These are phyloP conservation scores for Pseudogymnoascus sp. DNA, from an alignment of 2,329 filamentous ascomycete species.

Conservation along the genomic window DNA sequence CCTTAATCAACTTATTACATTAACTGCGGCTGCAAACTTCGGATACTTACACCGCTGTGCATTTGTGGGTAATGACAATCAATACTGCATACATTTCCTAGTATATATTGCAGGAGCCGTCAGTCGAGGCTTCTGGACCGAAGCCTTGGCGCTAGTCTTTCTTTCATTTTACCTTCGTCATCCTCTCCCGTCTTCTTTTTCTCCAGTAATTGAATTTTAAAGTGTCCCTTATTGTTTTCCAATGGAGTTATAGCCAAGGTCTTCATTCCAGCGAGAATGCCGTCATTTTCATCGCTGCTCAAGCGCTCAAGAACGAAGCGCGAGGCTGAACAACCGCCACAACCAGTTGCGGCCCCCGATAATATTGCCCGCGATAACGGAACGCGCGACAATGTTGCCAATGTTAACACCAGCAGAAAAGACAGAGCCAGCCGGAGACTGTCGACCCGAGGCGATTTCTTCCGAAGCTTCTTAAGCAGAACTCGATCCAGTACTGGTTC, in stretches of 20 bases:
- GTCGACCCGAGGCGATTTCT: constrained; percentile 1
- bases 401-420: neutral
- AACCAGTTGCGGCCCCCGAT: neutral
- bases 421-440: constrained; percentile 1
- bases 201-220: neutral
- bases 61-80: neutral
- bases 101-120: neutral
- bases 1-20: neutral
- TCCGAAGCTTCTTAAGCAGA: neutral
- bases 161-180: constrained; percentile 1
- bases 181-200: neutral
- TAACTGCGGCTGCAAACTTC: neutral
- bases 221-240: neutral
- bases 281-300: constrained; percentile 23
- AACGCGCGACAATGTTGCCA: neutral
- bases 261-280: constrained; percentile 17
- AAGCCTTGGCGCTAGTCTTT: neutral
- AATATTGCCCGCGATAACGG: neutral
- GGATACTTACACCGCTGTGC: neutral
- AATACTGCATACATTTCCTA: neutral
- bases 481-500: neutral
- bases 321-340: constrained; percentile 11
- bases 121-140: neutral
- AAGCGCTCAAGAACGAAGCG: constrained; percentile 17
- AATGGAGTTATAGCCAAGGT: constrained; percentile 5